Evolutionary conservation across 306 rosid species (phyloP).

Genomic region (Citrullus mucosospermus): DNA sequence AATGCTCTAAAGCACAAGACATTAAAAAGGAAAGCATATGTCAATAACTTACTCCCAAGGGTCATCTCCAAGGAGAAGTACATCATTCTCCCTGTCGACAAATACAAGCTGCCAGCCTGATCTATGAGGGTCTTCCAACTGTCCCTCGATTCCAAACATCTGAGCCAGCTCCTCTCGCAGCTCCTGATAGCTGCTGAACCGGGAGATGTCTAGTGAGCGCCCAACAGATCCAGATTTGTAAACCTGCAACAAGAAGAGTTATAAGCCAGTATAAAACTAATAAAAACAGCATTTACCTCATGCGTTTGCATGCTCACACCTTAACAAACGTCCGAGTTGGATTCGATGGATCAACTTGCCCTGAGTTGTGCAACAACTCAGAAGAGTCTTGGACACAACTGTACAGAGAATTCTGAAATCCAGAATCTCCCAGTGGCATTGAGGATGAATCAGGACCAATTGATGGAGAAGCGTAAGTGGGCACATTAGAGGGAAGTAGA

Average conservation of each 20-base stretch:
- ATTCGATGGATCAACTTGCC: slow-evolving; percentile 49
- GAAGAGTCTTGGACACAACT: slow-evolving; percentile 52
- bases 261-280: slow-evolving; percentile 12
- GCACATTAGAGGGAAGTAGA: slow-evolving; percentile 54
- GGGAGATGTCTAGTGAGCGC: slow-evolving; percentile 85
- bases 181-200: slow-evolving; percentile 81
- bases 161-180: slow-evolving; percentile 84
- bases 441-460: slow-evolving; percentile 41
- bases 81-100: slow-evolving; percentile 93
- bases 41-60: slow-evolving; percentile 79
- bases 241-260: slow-evolving; percentile 39
- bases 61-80: slow-evolving; percentile 94
- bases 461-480: slow-evolving; percentile 36
- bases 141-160: slow-evolving; percentile 92
- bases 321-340: slow-evolving; percentile 59
- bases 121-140: slow-evolving; percentile 85
- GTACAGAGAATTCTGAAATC: slow-evolving; percentile 51
- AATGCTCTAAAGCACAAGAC: too few relatives aligned
- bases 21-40: neutral
- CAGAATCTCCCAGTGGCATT: slow-evolving; percentile 53
- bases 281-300: neutral
- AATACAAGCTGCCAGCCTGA: slow-evolving; percentile 99
- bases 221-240: slow-evolving; percentile 78
- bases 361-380: slow-evolving; percentile 55
- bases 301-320: slow-evolving; percentile 17